Evolutionary conservation across 257 asterid genomes (phyloP).

Genomic region (Rubia yunnanensis): DNA sequence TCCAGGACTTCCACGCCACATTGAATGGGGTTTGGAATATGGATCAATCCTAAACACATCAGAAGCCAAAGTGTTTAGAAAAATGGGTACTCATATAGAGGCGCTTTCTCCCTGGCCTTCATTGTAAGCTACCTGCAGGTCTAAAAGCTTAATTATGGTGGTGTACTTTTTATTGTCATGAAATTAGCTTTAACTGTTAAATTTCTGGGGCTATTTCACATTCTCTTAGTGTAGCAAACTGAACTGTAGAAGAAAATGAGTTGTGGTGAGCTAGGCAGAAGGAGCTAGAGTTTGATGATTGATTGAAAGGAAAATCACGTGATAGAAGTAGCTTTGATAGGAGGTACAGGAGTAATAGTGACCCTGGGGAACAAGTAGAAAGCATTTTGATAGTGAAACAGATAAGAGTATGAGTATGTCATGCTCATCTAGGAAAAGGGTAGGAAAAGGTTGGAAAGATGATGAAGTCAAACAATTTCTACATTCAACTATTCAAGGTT

Average conservation of each 20-base stretch:
- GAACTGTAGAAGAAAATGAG: slow-evolving; percentile 83
- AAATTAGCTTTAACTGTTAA: background rate
- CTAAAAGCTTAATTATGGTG: background rate
- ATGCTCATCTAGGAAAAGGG: slow-evolving; percentile 39
- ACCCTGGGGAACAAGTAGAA: slow-evolving; percentile 34
- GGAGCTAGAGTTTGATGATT: slow-evolving; percentile 62
- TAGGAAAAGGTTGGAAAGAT: slow-evolving; percentile 62
- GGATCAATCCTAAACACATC: too few relatives aligned
- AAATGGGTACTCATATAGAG: too few relatives aligned
- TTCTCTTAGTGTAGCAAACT: slow-evolving; percentile 50
- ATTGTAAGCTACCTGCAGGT: too few relatives aligned
- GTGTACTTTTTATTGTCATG: background rate
- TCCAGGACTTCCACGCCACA: too few relatives aligned
- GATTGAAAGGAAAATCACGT: slow-evolving; percentile 33
- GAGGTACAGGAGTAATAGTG: slow-evolving; percentile 22
- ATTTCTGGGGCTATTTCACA: background rate
- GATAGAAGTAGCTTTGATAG: slow-evolving; percentile 25
- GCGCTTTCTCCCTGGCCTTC: too few relatives aligned
- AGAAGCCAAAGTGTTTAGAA: too few relatives aligned
- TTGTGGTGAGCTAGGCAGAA: slow-evolving; percentile 89
- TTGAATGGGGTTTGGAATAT: too few relatives aligned
- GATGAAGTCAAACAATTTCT: slow-evolving; percentile 68
- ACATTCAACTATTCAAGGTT: slow-evolving; percentile 31
- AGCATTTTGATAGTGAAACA: slow-evolving; percentile 28
- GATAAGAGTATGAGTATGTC: slow-evolving; percentile 27